Conservation (phyloP, 768 basidiomycete species). For the Tricholoma saponaceum region DNA sequence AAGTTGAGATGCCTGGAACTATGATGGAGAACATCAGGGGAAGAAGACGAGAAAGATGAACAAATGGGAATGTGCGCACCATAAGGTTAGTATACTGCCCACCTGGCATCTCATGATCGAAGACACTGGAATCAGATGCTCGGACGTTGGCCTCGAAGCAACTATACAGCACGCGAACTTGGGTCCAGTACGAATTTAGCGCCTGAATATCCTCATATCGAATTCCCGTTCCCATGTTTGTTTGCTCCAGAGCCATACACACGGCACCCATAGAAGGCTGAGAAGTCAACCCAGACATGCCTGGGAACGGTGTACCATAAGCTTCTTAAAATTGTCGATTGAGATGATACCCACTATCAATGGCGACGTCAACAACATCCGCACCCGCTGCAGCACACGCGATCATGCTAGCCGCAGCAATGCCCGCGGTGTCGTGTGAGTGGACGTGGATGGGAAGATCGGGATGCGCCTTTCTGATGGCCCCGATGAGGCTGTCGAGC, state of each 20-base stretch:
- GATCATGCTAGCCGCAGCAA: constrained; percentile 96
- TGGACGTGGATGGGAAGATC: constrained; percentile 99
- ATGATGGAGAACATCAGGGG: constrained; percentile 13
- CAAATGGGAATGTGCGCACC: constrained; percentile 39
- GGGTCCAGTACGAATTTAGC: constrained; percentile 96
- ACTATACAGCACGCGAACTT: constrained; percentile 90
- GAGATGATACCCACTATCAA: constrained; percentile 73
- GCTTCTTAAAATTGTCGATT: constrained; percentile 9
- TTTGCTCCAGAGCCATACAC: constrained; percentile 93
- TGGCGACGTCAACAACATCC: constrained; percentile 96
- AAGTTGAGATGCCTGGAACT: constrained; percentile 99
- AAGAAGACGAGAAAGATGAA: constrained; percentile 11
- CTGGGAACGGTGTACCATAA: constrained; percentile 31
- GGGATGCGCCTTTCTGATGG: constrained; percentile 94
- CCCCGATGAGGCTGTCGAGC: constrained; percentile 72
- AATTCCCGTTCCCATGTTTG: constrained; percentile 89
- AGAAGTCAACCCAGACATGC: constrained; percentile 97
- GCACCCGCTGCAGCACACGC: constrained; percentile 96
- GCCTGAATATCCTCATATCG: constrained; percentile 96
- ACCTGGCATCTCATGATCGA: constrained; percentile 99
- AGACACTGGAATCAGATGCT: constrained; percentile 96
- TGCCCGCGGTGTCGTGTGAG: constrained; percentile 99
- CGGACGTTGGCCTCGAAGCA: constrained; percentile 99
- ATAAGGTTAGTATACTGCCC: constrained; percentile 93
- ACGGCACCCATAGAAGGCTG: constrained; percentile 99